Base-by-base conservation (phyloP, 495 filamentous ascomycete species). In the Aspergillus biplanus region DNA sequence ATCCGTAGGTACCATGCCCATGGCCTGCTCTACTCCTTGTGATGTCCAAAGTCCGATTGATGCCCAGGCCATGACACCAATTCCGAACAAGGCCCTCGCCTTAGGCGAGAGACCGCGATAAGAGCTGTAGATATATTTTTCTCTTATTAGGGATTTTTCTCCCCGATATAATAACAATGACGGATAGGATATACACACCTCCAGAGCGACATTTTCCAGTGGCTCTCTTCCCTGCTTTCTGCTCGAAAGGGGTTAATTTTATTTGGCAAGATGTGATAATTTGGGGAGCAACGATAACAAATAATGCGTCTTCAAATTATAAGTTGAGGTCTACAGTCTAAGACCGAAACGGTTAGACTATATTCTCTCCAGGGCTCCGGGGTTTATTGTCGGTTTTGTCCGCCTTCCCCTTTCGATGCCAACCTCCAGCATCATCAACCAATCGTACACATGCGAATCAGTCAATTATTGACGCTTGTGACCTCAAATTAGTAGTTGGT, bases 21-120 rank as follows among this genome's bases (percentile, higher is more conserved):
- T 75, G 12, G 80, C 82, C 63, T 81, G 76, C 72, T 91, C 90
- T 3, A 86, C 85, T 55, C 80, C 78, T 42, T 89, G 81, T n/a
- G 83, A 80, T 5, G 84, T 69, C 65, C 79, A 79, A 15, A 91
- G 75, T 12, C 86, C 88, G 37, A 86, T 71, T n/a, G 71, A 73
- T 0, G 86, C 86, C 78, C 87, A 92, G 33, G 80, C 83, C 71
- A 92, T 86, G 42, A 89, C 72, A 65, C 87, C 87, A 57, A 85
- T 60, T 56, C 90, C 89, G 71, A 91, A 78, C 33, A 87, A 68
- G 56, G 88, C 75, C 50, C 88, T 85, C 6, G 88, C 87, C 66
- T 83, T 83, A 5, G 87, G 84, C 34, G 80, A 64, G 53, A 91
- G 84, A 61, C 71, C 76, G 65, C 77, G 81, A 75, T 90, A 92